These are phyloP conservation scores for Coemansia sp. DNA, from an alignment of 192 early-diverging fungal species.

Conservation along the genomic window DNA sequence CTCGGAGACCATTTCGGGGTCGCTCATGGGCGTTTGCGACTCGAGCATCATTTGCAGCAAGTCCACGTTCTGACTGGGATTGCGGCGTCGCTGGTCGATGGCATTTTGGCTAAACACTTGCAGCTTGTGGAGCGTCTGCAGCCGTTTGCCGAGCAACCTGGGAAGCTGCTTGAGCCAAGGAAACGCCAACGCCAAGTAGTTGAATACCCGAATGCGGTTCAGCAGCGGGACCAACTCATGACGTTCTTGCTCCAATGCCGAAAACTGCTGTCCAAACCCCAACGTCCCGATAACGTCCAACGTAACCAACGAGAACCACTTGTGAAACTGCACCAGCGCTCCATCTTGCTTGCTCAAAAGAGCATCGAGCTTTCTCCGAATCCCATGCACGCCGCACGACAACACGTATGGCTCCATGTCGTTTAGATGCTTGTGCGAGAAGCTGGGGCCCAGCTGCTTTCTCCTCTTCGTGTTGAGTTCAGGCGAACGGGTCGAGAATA, in stretches of 20 bases:
- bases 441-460: constrained; percentile 37
- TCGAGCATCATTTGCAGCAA: constrained; percentile 45
- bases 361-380: constrained; percentile 17
- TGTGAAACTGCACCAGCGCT: constrained; percentile 20
- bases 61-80: constrained; percentile 6
- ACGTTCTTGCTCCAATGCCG: constrained; percentile 12
- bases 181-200: constrained; percentile 34
- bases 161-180: constrained; percentile 41
- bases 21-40: constrained; percentile 12
- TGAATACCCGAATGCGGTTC: constrained; percentile 23
- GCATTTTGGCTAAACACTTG: constrained; percentile 20
- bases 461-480: constrained; percentile 33
- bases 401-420: constrained; percentile 28
- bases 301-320: constrained; percentile 29
- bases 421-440: constrained; percentile 31
- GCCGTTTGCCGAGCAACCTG: constrained; percentile 4
- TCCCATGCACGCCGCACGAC: constrained; percentile 11
- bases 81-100: constrained; percentile 15
- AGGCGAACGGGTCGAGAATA: constrained; percentile 35
- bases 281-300: constrained; percentile 40
- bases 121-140: constrained; percentile 12
- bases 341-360: neutral
- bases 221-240: constrained; percentile 29
- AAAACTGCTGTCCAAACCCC: constrained; percentile 33
- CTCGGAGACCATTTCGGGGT: constrained; percentile 43